A percentile compares a stretch with the other conserved stretches of the same genome.
These are phyloP conservation scores for Verticillium klebahnii DNA, from an alignment of 2,329 filamentous ascomycete species.

Conservation along the genomic window DNA sequence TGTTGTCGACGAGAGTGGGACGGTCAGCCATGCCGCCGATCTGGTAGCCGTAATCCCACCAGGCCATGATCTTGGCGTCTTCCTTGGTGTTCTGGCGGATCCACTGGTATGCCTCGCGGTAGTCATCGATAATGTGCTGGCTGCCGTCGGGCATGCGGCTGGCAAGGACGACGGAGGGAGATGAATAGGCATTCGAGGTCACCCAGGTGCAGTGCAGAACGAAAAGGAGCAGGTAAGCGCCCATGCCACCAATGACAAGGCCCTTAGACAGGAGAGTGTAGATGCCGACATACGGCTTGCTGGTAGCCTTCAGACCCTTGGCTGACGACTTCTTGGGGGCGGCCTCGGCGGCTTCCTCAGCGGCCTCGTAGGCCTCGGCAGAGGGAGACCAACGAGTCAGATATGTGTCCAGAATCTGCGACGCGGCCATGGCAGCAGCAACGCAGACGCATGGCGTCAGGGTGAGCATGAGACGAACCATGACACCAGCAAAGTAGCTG, in stretches of 20 bases:
- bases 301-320: slow-evolving; percentile 64
- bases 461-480: slow-evolving; percentile 98
- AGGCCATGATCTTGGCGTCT: slow-evolving; percentile 98
- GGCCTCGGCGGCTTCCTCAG: slow-evolving; percentile 39
- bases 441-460: slow-evolving; percentile 95
- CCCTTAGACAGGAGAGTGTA: slow-evolving; percentile 77
- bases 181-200: slow-evolving; percentile 97
- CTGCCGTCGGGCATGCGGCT: slow-evolving; percentile 89
- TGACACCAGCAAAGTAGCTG: slow-evolving; percentile 98
- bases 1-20: slow-evolving; percentile 96
- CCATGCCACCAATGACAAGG: slow-evolving; percentile 67
- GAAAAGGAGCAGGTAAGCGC: slow-evolving; percentile 83
- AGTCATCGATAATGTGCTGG: slow-evolving; percentile 98
- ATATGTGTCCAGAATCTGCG: slow-evolving; percentile 84
- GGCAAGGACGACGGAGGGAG: slow-evolving; percentile 91
- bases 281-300: slow-evolving; percentile 74
- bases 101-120: slow-evolving; percentile 99
- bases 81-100: slow-evolving; percentile 92
- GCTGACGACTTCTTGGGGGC: slow-evolving; percentile 48
- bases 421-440: slow-evolving; percentile 82
- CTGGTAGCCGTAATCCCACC: slow-evolving; percentile 99
- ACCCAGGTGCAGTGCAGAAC: slow-evolving; percentile 99
- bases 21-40: slow-evolving; percentile 99
- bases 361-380: slow-evolving; percentile 34
- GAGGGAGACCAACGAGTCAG: slow-evolving; percentile 62